Percentiles rank a stretch among this genome's conserved stretches.
Conservation (phyloP, 1,284 basidiomycete species). For the Dichomitus squalens region DNA sequence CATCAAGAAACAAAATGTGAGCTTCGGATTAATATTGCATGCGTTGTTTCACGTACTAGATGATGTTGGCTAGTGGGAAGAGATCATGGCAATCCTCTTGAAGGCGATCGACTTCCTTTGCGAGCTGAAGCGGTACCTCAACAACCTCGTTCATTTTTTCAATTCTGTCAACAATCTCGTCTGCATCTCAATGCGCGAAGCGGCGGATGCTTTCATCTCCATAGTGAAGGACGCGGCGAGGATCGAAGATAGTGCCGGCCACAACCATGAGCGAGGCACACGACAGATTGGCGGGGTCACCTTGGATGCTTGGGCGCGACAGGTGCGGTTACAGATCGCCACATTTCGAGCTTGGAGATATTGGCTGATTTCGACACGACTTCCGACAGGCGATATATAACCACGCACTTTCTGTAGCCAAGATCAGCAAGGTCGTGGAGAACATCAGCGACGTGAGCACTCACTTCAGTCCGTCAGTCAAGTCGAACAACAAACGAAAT, state of each 20-base stretch:
- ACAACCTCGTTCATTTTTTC: conserved; percentile 18
- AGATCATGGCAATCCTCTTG: conserved; percentile 7
- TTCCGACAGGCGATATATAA: conserved; percentile 13
- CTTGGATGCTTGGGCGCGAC: conserved; percentile 11
- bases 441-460: conserved; percentile 15
- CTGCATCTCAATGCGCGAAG: conserved; percentile 9
- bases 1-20: conserved; percentile 10
- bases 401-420: conserved; percentile 10
- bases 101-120: conserved; percentile 13
- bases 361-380: not conserved
- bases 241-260: not conserved
- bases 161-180: conserved; percentile 12
- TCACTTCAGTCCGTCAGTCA: not conserved
- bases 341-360: too few species aligned
- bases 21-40: not conserved
- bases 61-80: conserved; percentile 6
- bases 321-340: not conserved
- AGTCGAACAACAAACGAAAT: not conserved
- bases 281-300: not conserved
- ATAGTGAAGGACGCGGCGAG: conserved; percentile 12
- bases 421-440: conserved; percentile 13
- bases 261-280: not conserved
- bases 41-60: too few species aligned
- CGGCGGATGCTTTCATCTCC: conserved; percentile 8
- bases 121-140: conserved; percentile 13